Conservation (phyloP, 345 rosid species). For the Moricandia moricandioides region DNA sequence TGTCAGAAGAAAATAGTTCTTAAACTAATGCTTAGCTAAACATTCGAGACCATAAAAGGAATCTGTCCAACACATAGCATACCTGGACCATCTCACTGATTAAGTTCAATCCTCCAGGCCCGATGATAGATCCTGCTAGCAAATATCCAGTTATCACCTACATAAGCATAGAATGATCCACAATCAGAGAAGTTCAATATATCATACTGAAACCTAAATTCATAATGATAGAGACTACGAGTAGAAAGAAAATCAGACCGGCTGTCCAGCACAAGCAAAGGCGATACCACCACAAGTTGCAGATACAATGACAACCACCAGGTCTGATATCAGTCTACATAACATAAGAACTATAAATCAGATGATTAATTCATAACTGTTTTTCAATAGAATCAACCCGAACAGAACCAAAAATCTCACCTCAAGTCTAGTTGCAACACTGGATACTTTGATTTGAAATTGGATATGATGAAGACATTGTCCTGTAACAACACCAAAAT, state of each 20-base stretch:
- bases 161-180: slow-evolving; percentile 14
- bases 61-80: slow-evolving; percentile 35
- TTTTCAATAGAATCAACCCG: slow-evolving; percentile 6
- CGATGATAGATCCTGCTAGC: slow-evolving; percentile 85
- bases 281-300: slow-evolving; percentile 99
- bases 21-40: neutral
- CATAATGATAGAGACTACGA: slow-evolving; percentile 1
- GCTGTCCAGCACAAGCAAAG: slow-evolving; percentile 98
- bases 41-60: slow-evolving; percentile 3
- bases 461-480: slow-evolving; percentile 92
- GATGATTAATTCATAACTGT: neutral
- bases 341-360: slow-evolving; percentile 19
- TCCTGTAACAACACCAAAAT: slow-evolving; percentile 55
- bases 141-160: slow-evolving; percentile 94
- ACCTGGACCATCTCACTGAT: slow-evolving; percentile 97
- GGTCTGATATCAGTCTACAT: slow-evolving; percentile 87
- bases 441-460: slow-evolving; percentile 88
- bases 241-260: slow-evolving; percentile 49
- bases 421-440: slow-evolving; percentile 86
- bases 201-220: neutral
- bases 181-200: slow-evolving; percentile 3
- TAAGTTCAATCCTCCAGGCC: slow-evolving; percentile 90
- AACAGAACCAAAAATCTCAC: slow-evolving; percentile 34
- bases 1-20: neutral
- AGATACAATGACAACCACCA: slow-evolving; percentile 92